phyloP scores from a whole-genome alignment of 2,329 filamentous ascomycete genomes.

The Thielaviopsis ethacetica region DNA sequence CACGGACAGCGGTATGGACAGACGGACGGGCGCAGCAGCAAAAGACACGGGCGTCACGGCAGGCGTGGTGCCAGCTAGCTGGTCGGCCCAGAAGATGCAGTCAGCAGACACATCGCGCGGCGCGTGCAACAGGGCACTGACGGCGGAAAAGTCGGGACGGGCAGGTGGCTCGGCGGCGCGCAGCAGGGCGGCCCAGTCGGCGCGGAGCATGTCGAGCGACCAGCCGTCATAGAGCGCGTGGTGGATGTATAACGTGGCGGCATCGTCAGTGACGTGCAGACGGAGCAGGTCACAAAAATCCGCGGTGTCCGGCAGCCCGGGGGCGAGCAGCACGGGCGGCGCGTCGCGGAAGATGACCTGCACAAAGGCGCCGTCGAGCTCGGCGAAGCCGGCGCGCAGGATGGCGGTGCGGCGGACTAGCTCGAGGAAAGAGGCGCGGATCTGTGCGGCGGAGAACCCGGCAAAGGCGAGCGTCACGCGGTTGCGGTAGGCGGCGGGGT shows the following conservation, averaged over 20 bases:
- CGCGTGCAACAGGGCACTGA: slow-evolving; percentile 30
- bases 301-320: too few species aligned
- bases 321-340: not conserved
- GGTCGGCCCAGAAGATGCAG: slow-evolving; percentile 3
- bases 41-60: slow-evolving; percentile 1
- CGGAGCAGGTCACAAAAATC: not conserved
- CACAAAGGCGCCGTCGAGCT: slow-evolving; percentile 34
- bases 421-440: slow-evolving; percentile 32
- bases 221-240: slow-evolving; percentile 89
- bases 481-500: slow-evolving; percentile 56
- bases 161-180: slow-evolving; percentile 15
- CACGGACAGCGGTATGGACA: not conserved
- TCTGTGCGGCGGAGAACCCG: slow-evolving; percentile 18
- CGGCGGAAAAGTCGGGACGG: slow-evolving; percentile 23
- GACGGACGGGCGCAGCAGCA: not conserved
- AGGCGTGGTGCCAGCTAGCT: not conserved
- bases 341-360: slow-evolving; percentile 44
- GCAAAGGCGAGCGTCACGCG: slow-evolving; percentile 50
- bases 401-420: slow-evolving; percentile 44
- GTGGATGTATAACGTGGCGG: slow-evolving; percentile 45
- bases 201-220: slow-evolving; percentile 61
- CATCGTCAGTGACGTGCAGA: not conserved
- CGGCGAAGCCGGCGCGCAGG: slow-evolving; percentile 56
- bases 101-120: not conserved
- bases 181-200: slow-evolving; percentile 45